Evolutionary conservation across 192 early-diverging fungal genomes (phyloP).

Genomic region (Polychytrium aggregatum): DNA sequence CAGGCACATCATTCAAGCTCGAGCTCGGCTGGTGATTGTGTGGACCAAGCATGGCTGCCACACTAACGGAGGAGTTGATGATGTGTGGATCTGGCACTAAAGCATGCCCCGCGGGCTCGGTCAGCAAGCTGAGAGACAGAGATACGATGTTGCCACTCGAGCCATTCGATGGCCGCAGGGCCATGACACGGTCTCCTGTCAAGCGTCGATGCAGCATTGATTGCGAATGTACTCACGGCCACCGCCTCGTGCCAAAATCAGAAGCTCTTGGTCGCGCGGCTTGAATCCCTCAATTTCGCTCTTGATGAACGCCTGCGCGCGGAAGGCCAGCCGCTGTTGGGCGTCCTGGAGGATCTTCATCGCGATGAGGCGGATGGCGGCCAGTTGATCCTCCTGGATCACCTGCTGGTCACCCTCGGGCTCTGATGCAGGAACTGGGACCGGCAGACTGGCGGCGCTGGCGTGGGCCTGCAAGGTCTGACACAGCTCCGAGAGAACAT

Average conservation of each 20-base stretch:
- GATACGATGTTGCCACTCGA: no score
- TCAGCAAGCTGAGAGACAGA: no score
- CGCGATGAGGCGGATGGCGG: conserved; percentile 47
- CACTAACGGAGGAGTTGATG: conserved; percentile 8
- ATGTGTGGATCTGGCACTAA: conserved; percentile 17
- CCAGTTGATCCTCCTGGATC: conserved; percentile 16
- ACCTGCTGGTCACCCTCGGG: conserved; percentile 3
- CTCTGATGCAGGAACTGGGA: neutral
- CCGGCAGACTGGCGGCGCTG: conserved; percentile 16
- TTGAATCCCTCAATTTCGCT: conserved; percentile 66
- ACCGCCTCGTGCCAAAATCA: conserved; percentile 29
- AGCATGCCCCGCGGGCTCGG: neutral
- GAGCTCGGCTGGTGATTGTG: neutral
- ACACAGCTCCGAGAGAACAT: conserved; percentile 72
- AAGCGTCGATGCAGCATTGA: neutral
- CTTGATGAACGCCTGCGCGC: conserved; percentile 69
- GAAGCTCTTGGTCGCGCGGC: conserved; percentile 57
- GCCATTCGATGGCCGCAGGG: neutral
- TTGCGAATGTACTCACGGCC: conserved; percentile 13
- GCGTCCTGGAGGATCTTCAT: conserved; percentile 77
- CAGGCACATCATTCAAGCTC: no score
- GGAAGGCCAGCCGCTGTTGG: conserved; percentile 79
- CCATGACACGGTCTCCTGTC: neutral
- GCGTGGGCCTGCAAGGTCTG: conserved; percentile 52
- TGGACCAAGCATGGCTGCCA: conserved; percentile 12